A percentile compares a stretch with the other conserved stretches of the same genome.
Evolutionary conservation across 1,284 basidiomycete genomes (phyloP).

Genomic region (Pterulicium gracile): DNA sequence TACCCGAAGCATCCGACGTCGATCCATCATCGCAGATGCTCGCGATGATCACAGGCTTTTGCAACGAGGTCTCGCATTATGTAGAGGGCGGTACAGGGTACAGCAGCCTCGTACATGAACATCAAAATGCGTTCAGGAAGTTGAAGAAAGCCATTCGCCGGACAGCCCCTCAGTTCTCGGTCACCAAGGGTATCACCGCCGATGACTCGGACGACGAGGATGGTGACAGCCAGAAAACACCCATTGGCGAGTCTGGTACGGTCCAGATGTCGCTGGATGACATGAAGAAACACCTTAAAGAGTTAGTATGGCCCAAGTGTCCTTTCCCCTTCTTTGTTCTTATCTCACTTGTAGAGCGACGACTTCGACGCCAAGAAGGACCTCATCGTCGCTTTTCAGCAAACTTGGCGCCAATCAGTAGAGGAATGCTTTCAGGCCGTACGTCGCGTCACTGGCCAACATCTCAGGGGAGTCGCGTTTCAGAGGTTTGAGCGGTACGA

Average conservation of each 20-base stretch:
- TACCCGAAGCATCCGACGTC: constrained; percentile 17
- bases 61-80: constrained; percentile 15
- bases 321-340: not conserved
- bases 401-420: constrained; percentile 19
- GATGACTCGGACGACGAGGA: not conserved
- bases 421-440: constrained; percentile 21
- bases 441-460: constrained; percentile 10
- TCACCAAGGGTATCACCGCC: not conserved
- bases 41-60: constrained; percentile 19
- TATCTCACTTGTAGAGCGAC: constrained; percentile 7
- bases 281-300: not conserved
- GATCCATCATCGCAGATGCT: constrained; percentile 24
- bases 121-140: constrained; percentile 14
- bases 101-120: constrained; percentile 17
- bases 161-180: constrained; percentile 23
- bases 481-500: no score
- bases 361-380: constrained; percentile 21
- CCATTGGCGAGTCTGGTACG: no score
- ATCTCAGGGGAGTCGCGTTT: no score
- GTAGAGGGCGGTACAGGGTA: constrained; percentile 16
- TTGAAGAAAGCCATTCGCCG: constrained; percentile 19
- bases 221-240: no score
- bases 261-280: not conserved
- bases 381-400: constrained; percentile 20
- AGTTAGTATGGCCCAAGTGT: no score